phyloP scores from a whole-genome alignment of 768 basidiomycete species.

The Neoboletus brunneissimus region DNA sequence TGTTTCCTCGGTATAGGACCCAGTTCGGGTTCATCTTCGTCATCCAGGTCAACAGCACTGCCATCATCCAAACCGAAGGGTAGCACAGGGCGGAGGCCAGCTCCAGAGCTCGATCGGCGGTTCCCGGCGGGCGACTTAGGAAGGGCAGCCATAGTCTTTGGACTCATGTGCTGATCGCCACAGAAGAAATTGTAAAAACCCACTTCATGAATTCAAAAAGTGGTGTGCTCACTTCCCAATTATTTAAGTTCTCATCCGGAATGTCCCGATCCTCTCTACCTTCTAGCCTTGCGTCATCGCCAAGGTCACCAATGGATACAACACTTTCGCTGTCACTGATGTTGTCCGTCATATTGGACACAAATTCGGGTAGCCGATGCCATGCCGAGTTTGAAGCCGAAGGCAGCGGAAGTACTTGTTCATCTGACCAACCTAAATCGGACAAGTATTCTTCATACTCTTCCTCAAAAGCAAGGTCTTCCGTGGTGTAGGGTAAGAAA shows the following conservation, averaged over 20 bases:
- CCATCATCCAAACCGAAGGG: constrained; percentile 74
- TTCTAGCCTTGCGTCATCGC: constrained; percentile 71
- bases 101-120: constrained; percentile 80
- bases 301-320: constrained; percentile 83
- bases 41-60: constrained; percentile 67
- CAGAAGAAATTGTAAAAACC: not conserved
- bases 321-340: constrained; percentile 96
- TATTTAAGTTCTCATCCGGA: constrained; percentile 81
- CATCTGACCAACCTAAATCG: constrained; percentile 76
- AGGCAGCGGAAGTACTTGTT: constrained; percentile 41
- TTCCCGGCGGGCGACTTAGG: constrained; percentile 86
- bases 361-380: constrained; percentile 79
- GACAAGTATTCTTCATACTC: constrained; percentile 96
- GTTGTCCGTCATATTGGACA: constrained; percentile 76
- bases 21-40: constrained; percentile 69
- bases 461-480: constrained; percentile 92
- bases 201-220: not conserved
- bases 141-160: constrained; percentile 89
- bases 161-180: constrained; percentile 80
- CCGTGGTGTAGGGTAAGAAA: constrained; percentile 88
- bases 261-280: constrained; percentile 60
- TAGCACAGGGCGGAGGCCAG: constrained; percentile 79
- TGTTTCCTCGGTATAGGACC: constrained; percentile 77
- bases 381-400: constrained; percentile 57
- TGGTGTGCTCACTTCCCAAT: constrained; percentile 80